Evolutionary conservation across 495 filamentous ascomycete genomes (phyloP).

Genomic region (Aspergillus panamensis): DNA sequence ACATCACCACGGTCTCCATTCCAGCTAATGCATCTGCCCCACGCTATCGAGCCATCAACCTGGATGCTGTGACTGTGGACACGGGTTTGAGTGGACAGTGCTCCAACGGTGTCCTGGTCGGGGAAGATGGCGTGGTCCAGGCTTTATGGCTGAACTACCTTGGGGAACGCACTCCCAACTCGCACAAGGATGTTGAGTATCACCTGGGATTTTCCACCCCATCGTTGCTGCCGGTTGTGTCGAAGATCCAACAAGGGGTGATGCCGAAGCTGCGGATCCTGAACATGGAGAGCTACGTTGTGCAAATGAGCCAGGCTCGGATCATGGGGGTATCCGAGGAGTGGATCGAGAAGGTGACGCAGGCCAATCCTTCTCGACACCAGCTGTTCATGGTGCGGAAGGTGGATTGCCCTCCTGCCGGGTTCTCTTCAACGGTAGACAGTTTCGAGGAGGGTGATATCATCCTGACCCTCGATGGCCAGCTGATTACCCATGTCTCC

Average conservation of each 20-base stretch:
- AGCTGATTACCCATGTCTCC: conserved; percentile 86
- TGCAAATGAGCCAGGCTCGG: conserved; percentile 95
- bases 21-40: conserved; percentile 87
- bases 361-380: conserved; percentile 83
- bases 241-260: conserved; percentile 75
- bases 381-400: conserved; percentile 99
- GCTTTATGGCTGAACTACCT: conserved; percentile 96
- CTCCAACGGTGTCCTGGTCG: conserved; percentile 88
- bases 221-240: conserved; percentile 76
- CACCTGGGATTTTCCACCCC: conserved; percentile 91
- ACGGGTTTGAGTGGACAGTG: conserved; percentile 87
- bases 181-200: conserved; percentile 90
- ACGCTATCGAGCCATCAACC: conserved; percentile 91
- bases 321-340: conserved; percentile 97
- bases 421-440: conserved; percentile 32
- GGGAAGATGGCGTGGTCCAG: conserved; percentile 86
- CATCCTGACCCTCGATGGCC: conserved; percentile 84
- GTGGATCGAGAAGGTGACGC: conserved; percentile 86
- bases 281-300: conserved; percentile 88
- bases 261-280: conserved; percentile 82
- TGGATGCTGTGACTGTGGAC: conserved; percentile 97
- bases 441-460: conserved; percentile 84
- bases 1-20: conserved; percentile 96
- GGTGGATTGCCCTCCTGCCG: conserved; percentile 65
- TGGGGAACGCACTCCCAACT: conserved; percentile 75